Base-by-base conservation (phyloP, 2,329 filamentous ascomycete species). In the Curvularia verruculosa region DNA sequence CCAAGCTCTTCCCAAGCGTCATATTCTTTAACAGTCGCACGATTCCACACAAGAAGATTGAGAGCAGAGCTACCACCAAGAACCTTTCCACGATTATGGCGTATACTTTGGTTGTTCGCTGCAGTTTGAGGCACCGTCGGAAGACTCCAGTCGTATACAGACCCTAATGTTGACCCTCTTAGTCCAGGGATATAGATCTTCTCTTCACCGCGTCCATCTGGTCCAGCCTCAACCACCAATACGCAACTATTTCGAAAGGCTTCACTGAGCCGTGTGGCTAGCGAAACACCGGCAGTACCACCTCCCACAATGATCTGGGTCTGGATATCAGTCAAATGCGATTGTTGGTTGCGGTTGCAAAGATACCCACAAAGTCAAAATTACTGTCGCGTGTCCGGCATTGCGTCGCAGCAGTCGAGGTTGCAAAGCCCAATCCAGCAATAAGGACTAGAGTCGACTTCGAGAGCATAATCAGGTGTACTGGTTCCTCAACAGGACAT, bases 1-100 rank as follows among this genome's bases (percentile, higher is more conserved):
- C 85, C 85, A 12, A 88, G 71, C 24, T 77, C 71, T 50, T 80
- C 81, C 85, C 85, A 88, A 1, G 78, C 78, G 69, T 87, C 81
- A 49, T 75, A 77, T 50, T 76, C 74, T 3, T 60, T 67, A 15
- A 65, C 58, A n/a, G 61, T 63, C 3, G 65, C 75, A 9, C 75
- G 65, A 18, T 75, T 70, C 59, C 71, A 75, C 21, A 65, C 60
- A 63, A 78, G 70, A 10, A 73, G 67, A 54, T 78, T 77, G 34
- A 77, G 59, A 3, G 69, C 70, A 18, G 65, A 68, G 13, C 73
- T 70, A 2, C 75, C 75, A 31, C 75, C 75, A 2, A 77, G 69
- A 1, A 70, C 70, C 26, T 63, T 66, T 9, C 67, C 68, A 12
- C 64, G 63, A 10, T 55, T 58, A 23, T 60, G 57, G 41, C n/a